Evolutionary conservation across 352 stramenopile genomes (phyloP).

Genomic region (Phytopythium delawarense): DNA sequence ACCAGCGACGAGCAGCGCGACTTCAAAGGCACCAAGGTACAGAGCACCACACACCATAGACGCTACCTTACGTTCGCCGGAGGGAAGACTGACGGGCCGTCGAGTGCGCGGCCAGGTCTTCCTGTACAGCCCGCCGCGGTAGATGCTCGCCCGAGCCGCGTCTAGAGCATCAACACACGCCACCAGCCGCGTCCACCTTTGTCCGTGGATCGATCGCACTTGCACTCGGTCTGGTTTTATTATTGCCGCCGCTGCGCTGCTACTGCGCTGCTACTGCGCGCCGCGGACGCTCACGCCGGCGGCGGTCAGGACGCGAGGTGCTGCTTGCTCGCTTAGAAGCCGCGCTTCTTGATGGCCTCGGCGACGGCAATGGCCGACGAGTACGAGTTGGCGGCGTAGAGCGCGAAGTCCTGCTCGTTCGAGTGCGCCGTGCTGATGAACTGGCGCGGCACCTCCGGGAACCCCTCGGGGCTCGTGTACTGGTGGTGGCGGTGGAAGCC

Average conservation of each 20-base stretch:
- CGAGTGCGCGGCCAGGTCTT: constrained; percentile 34
- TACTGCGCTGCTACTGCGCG: too few relatives aligned
- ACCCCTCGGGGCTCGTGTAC: constrained; percentile 62
- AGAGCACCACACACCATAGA: too few relatives aligned
- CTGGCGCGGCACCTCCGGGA: constrained; percentile 73
- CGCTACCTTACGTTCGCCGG: too few relatives aligned
- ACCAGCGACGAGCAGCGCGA: constrained; percentile 40
- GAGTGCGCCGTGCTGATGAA: constrained; percentile 72
- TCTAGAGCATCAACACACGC: neutral
- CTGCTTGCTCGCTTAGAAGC: constrained; percentile 47
- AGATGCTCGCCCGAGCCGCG: too few relatives aligned
- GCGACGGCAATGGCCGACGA: constrained; percentile 78
- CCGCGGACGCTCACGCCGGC: neutral
- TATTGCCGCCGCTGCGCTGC: neutral
- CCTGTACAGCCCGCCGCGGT: constrained; percentile 32
- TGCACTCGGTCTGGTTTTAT: neutral
- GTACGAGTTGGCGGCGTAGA: constrained; percentile 86
- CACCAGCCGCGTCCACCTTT: neutral
- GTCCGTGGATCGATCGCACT: too few relatives aligned
- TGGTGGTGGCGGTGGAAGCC: constrained; percentile 56
- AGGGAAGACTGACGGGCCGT: neutral
- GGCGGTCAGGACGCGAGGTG: neutral
- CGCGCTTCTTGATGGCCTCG: constrained; percentile 72
- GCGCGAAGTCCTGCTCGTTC: constrained; percentile 61
- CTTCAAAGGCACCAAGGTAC: constrained; percentile 85